Evolutionary conservation across 2,329 filamentous ascomycete species (phyloP), one percentile per base, ranked within the genome.

Genomic region (Aureobasidium sp.): DNA sequence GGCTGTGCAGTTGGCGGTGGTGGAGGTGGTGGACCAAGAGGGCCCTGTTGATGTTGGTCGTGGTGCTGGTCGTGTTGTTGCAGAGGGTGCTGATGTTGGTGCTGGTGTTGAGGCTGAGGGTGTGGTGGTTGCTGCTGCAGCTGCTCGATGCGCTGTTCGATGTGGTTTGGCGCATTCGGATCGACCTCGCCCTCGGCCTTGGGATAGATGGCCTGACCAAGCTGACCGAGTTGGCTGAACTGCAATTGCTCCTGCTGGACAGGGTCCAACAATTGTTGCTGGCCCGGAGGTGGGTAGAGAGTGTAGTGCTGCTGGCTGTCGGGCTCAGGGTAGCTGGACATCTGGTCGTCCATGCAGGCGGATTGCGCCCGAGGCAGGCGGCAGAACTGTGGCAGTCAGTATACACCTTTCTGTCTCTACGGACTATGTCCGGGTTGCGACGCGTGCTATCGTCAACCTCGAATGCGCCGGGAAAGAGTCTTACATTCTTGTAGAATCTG

Each of bases 301-400:
- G 68, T 70, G 68, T 73, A 73, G 58, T 73, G 71, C 63, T 70
- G 70, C 48, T 71, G 70, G 35, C 45, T 49, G 62, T 72, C 70
- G 22, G 69, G 67, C 64, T 67, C 67, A 29, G 72, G 72, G 63
- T 73, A 72, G 63, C 70, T 69, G 48, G 71, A 70, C 72, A 74
- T 74, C 52, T 60, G 63, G 19, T 62, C 50, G 54, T 64, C 57
- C 63, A 64, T 64, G 48, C 54, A 58, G 24, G 22, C 15, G 54
- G 54, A 17, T 33, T 29, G 27, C 12, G 27, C 39, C 40, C 37
- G 39, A 17, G 39, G 12, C 53, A 29, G 53, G 39, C 53, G 50
- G 50, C 40, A 57, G 53, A 57, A 57, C 39, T 44, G n/a, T 33
- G 39, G 53, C 50, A 54, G 40, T 57, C 40, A 54, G 52, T 44